Evolutionary conservation across 805 yeast species (phyloP).

Genomic region (Myxozyma neotropica): DNA sequence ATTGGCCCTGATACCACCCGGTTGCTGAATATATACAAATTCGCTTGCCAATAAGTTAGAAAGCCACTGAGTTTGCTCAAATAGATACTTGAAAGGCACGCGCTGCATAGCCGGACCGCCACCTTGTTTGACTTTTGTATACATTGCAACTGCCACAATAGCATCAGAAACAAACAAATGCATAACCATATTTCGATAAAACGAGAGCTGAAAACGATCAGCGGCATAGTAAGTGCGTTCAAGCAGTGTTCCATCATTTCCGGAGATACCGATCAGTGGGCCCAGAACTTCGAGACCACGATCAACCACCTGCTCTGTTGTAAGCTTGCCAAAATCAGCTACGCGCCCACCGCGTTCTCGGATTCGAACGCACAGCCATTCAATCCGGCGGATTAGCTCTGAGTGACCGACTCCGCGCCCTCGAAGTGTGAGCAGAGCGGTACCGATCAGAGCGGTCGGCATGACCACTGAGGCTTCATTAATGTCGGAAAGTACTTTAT

Average conservation of each 20-base stretch:
- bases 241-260: constrained; percentile 38
- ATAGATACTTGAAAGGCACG: constrained; percentile 39
- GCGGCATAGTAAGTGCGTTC: constrained; percentile 48
- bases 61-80: constrained; percentile 42
- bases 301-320: constrained; percentile 43
- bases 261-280: constrained; percentile 40
- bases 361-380: constrained; percentile 44
- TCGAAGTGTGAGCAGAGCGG: constrained; percentile 46
- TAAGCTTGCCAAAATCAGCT: constrained; percentile 42
- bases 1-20: constrained; percentile 44
- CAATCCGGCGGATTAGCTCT: constrained; percentile 43
- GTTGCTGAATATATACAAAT: constrained; percentile 43
- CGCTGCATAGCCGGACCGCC: constrained; percentile 33
- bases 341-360: constrained; percentile 46
- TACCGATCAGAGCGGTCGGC: constrained; percentile 57
- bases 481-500: constrained; percentile 55
- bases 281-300: constrained; percentile 48
- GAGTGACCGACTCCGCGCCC: constrained; percentile 46
- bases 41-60: constrained; percentile 46
- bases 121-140: constrained; percentile 40
- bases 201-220: constrained; percentile 58
- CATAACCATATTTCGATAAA: constrained; percentile 59
- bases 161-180: constrained; percentile 58
- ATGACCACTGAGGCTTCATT: constrained; percentile 55
- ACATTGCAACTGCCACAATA: constrained; percentile 49